Base-by-base conservation (phyloP, 345 rosid species). In the Ricinus communis region DNA sequence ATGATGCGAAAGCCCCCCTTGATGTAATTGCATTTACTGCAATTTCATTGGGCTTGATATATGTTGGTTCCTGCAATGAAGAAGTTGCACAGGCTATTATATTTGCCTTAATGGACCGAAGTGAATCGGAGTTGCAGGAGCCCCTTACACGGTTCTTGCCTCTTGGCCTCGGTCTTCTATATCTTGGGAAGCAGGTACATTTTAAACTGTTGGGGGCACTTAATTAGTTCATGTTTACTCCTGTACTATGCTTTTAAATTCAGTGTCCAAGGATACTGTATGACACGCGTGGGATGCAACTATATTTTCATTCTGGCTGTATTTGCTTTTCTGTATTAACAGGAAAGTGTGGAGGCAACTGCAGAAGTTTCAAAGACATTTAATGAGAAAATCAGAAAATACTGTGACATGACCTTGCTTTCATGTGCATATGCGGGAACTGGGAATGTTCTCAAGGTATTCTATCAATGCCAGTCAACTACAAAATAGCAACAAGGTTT, bases 361-460 rank as follows among this genome's bases (percentile, higher is more conserved):
- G 87, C 98, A 2, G 98, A 93, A 85, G 97, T 96, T 69, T 89
- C 99, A 36, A 93, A 93, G 85, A 90, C 94, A 1, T 93, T 96
- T 72, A 87, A 91, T 69, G 97, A 89, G 76, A 89, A 96, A 66
- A 96, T 91, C n/a, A 85, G 91, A 79, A 90, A 91, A 69, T 91
- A 90, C 54, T 88, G 96, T 85, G 96, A 96, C 62, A 84, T 96
- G 87, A 93, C 91, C 21, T 85, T 96, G 69, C 87, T 93, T 54
- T 93, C 99, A 24, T 96, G 99, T 91, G 98, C 99, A 28, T 91
- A 89, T 83, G 96, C 96, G 46, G 99, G 97, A 69, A 93, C 99
- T 11, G 99, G 97, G 75, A 91, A 93, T 82, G 97, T 93, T 82
- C 91, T 96, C 15, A 96, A 93, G 98, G 99, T 95, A 80, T 62